Evolutionary conservation across 1,139 yeast species (phyloP).

Genomic region (Magnusiomyces fungicola): DNA sequence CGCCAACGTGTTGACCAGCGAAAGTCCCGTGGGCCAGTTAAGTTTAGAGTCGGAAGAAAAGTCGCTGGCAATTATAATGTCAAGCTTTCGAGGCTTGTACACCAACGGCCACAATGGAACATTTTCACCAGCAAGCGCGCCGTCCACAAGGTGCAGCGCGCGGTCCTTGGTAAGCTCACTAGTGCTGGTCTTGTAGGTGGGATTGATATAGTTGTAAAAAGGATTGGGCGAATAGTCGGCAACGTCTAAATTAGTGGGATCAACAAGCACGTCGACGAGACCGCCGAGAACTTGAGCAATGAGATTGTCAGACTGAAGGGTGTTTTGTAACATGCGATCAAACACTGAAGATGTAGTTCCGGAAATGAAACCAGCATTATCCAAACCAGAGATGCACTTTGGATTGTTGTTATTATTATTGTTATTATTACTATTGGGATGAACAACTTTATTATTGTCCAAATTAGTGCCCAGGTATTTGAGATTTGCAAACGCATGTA

Average conservation of each 20-base stretch:
- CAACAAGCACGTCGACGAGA: constrained; percentile 7
- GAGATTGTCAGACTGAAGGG: constrained; percentile 16
- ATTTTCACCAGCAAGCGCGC: constrained; percentile 80
- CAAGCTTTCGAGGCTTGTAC: constrained; percentile 62
- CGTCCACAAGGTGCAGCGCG: constrained; percentile 67
- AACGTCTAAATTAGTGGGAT: constrained; percentile 43
- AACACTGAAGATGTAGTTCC: constrained; percentile 71
- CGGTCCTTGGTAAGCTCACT: constrained; percentile 32
- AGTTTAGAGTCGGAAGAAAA: constrained; percentile 74
- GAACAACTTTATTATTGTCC: constrained; percentile 39
- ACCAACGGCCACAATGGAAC: constrained; percentile 73
- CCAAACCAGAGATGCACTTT: constrained; percentile 51
- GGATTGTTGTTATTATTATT: background rate
- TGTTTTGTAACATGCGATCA: constrained; percentile 39
- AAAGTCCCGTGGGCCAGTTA: constrained; percentile 53
- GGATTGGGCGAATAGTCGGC: constrained; percentile 70
- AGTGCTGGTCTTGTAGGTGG: constrained; percentile 3
- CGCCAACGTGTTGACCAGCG: constrained; percentile 54
- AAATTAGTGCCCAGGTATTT: constrained; percentile 69
- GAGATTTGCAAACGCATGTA: constrained; percentile 58
- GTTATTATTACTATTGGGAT: background rate
- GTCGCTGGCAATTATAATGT: constrained; percentile 75
- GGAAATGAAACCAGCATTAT: constrained; percentile 64
- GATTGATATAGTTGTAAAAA: constrained; percentile 34
- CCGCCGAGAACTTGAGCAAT: constrained; percentile 13